Conservation (phyloP, 2,329 filamentous ascomycete species). For the Geoglossum cookeanum region DNA sequence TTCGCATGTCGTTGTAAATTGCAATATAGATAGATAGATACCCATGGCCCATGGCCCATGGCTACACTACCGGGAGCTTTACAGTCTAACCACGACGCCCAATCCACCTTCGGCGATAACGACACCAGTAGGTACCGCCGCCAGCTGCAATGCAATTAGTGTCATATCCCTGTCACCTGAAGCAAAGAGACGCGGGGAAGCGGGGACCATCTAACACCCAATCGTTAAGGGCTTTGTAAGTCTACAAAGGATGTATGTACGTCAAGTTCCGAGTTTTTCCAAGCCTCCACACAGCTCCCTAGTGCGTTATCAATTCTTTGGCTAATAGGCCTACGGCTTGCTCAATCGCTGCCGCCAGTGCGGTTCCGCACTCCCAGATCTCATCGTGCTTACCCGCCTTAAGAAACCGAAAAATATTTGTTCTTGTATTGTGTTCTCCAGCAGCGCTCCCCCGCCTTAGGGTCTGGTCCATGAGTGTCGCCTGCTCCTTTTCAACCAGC, state of each 20-base stretch:
- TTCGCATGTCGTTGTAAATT: background rate
- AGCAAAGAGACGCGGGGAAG: background rate
- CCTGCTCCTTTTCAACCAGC: conserved; percentile 21
- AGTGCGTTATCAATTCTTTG: background rate
- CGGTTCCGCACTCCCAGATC: background rate
- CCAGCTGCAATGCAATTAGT: background rate
- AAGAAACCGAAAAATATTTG: background rate
- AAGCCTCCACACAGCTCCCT: background rate
- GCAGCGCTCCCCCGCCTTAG: background rate
- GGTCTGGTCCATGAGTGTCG: conserved; percentile 1
- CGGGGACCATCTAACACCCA: background rate
- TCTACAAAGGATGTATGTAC: background rate
- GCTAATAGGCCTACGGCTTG: background rate
- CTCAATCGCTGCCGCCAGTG: background rate
- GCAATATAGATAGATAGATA: background rate
- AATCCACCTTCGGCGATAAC: background rate
- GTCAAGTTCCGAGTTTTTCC: background rate
- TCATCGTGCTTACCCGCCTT: background rate
- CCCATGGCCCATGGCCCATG: background rate
- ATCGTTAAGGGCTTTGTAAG: background rate
- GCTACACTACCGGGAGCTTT: background rate
- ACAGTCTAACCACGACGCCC: background rate
- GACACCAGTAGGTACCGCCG: background rate
- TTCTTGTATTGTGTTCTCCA: background rate
- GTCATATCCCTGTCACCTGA: background rate